Percentiles rank a stretch among this genome's conserved stretches.
Conservation (phyloP, 495 filamentous ascomycete genomes). For the Penicillium turbatum region DNA sequence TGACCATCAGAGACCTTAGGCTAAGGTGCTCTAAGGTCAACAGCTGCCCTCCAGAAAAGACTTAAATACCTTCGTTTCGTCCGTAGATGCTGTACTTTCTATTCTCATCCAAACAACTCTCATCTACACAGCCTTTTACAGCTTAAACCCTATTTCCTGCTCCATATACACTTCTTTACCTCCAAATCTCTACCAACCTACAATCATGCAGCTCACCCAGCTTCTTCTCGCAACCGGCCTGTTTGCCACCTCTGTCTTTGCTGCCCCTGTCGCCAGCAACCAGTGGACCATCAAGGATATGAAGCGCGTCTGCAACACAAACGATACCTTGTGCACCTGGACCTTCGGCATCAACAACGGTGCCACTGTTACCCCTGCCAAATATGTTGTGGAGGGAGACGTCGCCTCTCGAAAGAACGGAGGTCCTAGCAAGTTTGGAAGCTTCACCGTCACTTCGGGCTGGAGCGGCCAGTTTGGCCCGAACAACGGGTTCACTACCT, state of each 20-base stretch:
- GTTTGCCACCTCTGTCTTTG: constrained; percentile 36
- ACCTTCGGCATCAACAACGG: constrained; percentile 45
- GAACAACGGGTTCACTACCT: constrained; percentile 51
- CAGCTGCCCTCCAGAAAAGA: neutral
- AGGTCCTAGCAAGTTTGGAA: constrained; percentile 40
- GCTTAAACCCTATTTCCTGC: neutral
- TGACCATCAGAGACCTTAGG: neutral
- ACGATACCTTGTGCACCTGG: constrained; percentile 45
- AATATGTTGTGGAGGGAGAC: constrained; percentile 38
- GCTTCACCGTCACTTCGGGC: constrained; percentile 47
- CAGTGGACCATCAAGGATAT: constrained; percentile 48
- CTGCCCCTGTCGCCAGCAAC: constrained; percentile 31
- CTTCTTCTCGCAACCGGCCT: constrained; percentile 33
- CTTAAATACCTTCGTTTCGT: neutral
- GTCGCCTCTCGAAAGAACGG: constrained; percentile 40
- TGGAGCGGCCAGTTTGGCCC: constrained; percentile 55
- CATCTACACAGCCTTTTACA: neutral
- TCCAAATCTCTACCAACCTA: neutral
- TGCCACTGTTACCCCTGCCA: constrained; percentile 26
- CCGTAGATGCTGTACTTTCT: neutral
- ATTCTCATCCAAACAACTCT: neutral
- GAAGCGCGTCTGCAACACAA: constrained; percentile 45
- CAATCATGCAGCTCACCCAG: constrained; percentile 47
- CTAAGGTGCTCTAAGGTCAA: neutral
- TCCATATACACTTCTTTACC: neutral